These are phyloP conservation scores for Magnaporthiopsis rhizophila DNA, from an alignment of 2,329 filamentous ascomycete genomes.

Conservation along the genomic window DNA sequence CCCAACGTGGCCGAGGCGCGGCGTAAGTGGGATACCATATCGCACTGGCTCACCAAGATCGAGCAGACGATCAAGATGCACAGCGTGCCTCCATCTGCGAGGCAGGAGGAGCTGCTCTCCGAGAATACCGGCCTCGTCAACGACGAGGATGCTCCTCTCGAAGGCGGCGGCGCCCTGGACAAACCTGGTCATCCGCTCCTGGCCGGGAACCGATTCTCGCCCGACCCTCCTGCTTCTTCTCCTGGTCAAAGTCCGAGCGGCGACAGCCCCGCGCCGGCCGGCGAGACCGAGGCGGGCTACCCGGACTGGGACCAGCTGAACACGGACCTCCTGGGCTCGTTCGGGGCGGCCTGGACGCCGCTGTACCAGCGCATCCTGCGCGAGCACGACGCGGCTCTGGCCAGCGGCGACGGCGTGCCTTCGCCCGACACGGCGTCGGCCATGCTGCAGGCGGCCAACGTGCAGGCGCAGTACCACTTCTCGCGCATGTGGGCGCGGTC, in stretches of 20 bases:
- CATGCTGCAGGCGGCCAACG: slow-evolving; percentile 29
- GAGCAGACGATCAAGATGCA: not conserved
- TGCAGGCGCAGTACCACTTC: slow-evolving; percentile 35
- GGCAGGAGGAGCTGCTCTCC: not conserved
- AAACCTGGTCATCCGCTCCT: not conserved
- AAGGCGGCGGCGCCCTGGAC: not conserved
- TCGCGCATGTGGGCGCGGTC: slow-evolving; percentile 30
- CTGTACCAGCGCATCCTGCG: not conserved
- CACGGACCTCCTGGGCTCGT: not conserved
- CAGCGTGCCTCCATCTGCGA: not conserved
- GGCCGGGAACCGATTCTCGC: not conserved
- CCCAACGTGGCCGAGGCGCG: slow-evolving; percentile 18
- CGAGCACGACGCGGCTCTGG: not conserved
- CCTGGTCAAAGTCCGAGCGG: not conserved
- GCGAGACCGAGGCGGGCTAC: not conserved
- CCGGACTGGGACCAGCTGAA: not conserved
- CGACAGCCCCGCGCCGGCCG: not conserved
- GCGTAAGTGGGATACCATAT: slow-evolving; percentile 21
- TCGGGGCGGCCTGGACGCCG: not conserved
- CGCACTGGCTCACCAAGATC: slow-evolving; percentile 19
- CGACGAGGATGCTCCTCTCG: not conserved
- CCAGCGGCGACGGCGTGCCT: not conserved
- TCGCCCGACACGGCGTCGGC: slow-evolving; percentile 1
- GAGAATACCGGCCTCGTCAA: not conserved
- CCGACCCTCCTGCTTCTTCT: not conserved